Conservation (phyloP, 495 filamentous ascomycete species). For the Annulohypoxylon moriforme region DNA sequence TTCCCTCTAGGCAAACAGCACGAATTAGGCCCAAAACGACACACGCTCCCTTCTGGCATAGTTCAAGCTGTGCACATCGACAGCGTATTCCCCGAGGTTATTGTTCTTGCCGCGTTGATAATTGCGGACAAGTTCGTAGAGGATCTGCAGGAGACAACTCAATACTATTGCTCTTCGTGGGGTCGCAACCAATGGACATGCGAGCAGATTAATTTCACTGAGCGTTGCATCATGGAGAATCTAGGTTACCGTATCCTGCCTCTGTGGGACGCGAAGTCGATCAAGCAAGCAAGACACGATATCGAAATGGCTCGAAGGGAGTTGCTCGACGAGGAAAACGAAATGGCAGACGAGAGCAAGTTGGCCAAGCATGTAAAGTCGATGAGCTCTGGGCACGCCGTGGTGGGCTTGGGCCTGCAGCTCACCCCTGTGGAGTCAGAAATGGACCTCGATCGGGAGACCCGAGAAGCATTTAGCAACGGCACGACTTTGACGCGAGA, state of each 20-base stretch:
- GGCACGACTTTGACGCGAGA: conserved; percentile 23
- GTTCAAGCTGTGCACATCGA: conserved; percentile 62
- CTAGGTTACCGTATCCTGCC: conserved; percentile 63
- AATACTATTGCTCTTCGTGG: conserved; percentile 57
- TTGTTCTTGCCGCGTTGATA: conserved; percentile 61
- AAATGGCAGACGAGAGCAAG: conserved; percentile 37
- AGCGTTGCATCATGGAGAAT: conserved; percentile 66
- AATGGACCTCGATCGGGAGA: conserved; percentile 20
- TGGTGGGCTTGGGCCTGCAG: conserved; percentile 52
- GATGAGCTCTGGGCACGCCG: conserved; percentile 54
- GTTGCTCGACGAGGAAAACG: conserved; percentile 40
- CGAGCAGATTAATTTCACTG: conserved; percentile 66
- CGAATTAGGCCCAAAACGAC: conserved; percentile 52
- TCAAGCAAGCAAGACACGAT: conserved; percentile 61
- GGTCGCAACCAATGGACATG: conserved; percentile 62
- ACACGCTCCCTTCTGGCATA: conserved; percentile 56
- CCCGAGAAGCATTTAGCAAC: conserved; percentile 36
- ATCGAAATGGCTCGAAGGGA: conserved; percentile 65
- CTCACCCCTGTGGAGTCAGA: conserved; percentile 56
- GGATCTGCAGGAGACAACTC: conserved; percentile 58
- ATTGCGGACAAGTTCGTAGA: conserved; percentile 66
- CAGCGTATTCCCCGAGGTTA: conserved; percentile 63
- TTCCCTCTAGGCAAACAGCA: conserved; percentile 53
- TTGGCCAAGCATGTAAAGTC: conserved; percentile 51
- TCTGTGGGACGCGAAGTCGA: conserved; percentile 59